Conservation (phyloP, 2,329 filamentous ascomycete genomes). For the Huntiella omanensis region DNA sequence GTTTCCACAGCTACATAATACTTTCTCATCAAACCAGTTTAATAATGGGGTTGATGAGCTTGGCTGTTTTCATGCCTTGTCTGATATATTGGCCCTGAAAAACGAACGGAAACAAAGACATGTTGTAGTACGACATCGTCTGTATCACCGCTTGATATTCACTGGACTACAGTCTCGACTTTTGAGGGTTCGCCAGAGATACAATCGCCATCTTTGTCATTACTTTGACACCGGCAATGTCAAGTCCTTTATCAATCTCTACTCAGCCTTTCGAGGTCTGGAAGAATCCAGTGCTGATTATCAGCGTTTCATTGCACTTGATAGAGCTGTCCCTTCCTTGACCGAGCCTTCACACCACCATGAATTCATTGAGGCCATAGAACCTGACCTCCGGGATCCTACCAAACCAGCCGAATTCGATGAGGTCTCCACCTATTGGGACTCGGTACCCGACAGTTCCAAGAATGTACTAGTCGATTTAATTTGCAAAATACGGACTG, state of each 20-base stretch:
- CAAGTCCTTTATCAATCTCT: slow-evolving; percentile 53
- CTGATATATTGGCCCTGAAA: slow-evolving; percentile 57
- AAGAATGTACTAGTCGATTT: no score
- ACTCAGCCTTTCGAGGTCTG: slow-evolving; percentile 63
- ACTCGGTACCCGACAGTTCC: no score
- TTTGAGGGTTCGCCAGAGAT: slow-evolving; percentile 54
- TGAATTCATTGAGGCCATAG: no score
- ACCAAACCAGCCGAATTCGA: no score
- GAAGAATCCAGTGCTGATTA: slow-evolving; percentile 58
- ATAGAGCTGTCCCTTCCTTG: no score
- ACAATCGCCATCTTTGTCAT: slow-evolving; percentile 58
- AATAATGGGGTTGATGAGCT: slow-evolving; percentile 33
- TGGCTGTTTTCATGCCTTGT: slow-evolving; percentile 58
- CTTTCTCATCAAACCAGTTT: no score
- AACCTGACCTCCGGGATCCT: no score
- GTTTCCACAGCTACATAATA: no score
- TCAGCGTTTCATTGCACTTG: slow-evolving; percentile 17
- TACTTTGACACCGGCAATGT: slow-evolving; percentile 65
- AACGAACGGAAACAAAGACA: slow-evolving; percentile 70
- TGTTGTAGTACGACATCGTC: slow-evolving; percentile 49
- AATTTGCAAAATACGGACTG: slow-evolving; percentile 42
- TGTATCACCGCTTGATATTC: slow-evolving; percentile 57
- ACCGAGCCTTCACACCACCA: no score
- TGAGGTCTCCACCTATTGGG: no score
- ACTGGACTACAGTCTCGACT: slow-evolving; percentile 58